phyloP scores from a whole-genome alignment of 2,329 filamentous ascomycete genomes.

The Stagonosporopsis rhizophila region DNA sequence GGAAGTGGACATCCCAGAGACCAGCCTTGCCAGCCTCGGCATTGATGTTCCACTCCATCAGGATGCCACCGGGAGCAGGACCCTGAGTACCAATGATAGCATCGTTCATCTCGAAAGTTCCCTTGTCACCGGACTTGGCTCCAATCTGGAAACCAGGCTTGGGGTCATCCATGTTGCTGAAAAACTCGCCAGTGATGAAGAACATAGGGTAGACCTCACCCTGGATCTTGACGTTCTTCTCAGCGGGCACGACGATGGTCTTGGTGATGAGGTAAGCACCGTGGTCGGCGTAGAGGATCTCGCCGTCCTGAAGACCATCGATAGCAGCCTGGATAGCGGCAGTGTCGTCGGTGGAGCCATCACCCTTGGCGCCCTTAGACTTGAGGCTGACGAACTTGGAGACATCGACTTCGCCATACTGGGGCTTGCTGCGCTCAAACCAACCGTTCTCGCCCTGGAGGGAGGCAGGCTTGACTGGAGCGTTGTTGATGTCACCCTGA shows the following conservation, averaged over 20 bases:
- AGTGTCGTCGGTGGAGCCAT: conserved; percentile 88
- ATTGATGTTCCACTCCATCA: conserved; percentile 90
- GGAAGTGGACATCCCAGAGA: conserved; percentile 96
- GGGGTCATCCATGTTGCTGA: conserved; percentile 77
- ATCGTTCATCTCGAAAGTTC: conserved; percentile 86
- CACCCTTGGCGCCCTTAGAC: conserved; percentile 81
- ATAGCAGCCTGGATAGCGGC: conserved; percentile 81
- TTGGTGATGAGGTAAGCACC: conserved; percentile 68
- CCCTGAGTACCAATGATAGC: conserved; percentile 85
- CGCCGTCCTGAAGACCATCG: conserved; percentile 67
- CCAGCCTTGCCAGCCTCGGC: conserved; percentile 72
- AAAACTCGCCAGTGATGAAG: conserved; percentile 78
- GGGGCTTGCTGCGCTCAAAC: conserved; percentile 86
- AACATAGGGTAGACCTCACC: conserved; percentile 93
- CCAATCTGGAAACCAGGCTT: conserved; percentile 88
- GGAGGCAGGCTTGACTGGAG: conserved; percentile 67
- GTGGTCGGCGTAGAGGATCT: conserved; percentile 70
- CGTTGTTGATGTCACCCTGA: conserved; percentile 60
- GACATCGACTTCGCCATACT: conserved; percentile 75
- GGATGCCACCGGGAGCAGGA: conserved; percentile 82
- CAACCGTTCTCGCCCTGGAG: conserved; percentile 74
- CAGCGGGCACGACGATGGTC: conserved; percentile 64
- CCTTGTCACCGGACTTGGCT: conserved; percentile 71
- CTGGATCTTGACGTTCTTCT: conserved; percentile 81
- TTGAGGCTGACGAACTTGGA: conserved; percentile 84